These are phyloP conservation scores for Akanthomyces dipterigenus DNA, from an alignment of 2,329 filamentous ascomycete species.

Conservation along the genomic window DNA sequence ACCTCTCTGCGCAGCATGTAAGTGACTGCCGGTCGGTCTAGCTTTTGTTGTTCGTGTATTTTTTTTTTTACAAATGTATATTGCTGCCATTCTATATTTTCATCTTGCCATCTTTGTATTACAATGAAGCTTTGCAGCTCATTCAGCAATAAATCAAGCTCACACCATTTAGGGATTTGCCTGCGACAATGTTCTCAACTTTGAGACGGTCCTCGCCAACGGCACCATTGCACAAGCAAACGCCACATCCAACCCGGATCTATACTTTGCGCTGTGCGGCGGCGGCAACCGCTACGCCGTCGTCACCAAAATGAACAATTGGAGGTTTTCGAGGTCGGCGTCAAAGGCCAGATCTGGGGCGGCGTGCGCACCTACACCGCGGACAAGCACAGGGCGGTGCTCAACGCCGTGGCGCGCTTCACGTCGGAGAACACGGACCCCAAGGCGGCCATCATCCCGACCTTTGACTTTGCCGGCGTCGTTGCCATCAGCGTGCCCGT, in stretches of 20 bases:
- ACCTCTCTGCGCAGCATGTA: slow-evolving; percentile 23
- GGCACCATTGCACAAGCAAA: slow-evolving; percentile 35
- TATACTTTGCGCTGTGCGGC: slow-evolving; percentile 40
- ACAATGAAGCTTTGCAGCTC: no score
- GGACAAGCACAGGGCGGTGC: slow-evolving; percentile 8
- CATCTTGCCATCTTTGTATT: no score
- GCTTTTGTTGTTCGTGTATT: no score
- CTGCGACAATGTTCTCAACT: slow-evolving; percentile 33
- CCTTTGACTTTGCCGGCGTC: slow-evolving; percentile 11
- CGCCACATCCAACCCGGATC: slow-evolving; percentile 27
- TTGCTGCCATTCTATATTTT: no score
- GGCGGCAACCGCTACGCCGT: slow-evolving; percentile 41
- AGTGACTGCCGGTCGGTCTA: no score
- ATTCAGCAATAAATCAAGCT: background rate
- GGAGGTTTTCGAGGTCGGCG: slow-evolving; percentile 7
- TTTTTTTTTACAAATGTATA: no score
- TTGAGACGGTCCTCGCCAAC: slow-evolving; percentile 36
- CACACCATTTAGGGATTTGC: slow-evolving; percentile 25
- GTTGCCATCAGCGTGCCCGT: slow-evolving; percentile 8
- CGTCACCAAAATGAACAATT: slow-evolving; percentile 20
- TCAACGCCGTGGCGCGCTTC: slow-evolving; percentile 12
- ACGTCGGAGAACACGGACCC: slow-evolving; percentile 12
- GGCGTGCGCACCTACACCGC: slow-evolving; percentile 12
- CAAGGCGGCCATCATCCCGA: slow-evolving; percentile 14
- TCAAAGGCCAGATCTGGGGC: slow-evolving; percentile 12